These are phyloP conservation scores for Hordeum pubiflorum DNA, from an alignment of 202 grass and related monocot genomes.

Conservation along the genomic window DNA sequence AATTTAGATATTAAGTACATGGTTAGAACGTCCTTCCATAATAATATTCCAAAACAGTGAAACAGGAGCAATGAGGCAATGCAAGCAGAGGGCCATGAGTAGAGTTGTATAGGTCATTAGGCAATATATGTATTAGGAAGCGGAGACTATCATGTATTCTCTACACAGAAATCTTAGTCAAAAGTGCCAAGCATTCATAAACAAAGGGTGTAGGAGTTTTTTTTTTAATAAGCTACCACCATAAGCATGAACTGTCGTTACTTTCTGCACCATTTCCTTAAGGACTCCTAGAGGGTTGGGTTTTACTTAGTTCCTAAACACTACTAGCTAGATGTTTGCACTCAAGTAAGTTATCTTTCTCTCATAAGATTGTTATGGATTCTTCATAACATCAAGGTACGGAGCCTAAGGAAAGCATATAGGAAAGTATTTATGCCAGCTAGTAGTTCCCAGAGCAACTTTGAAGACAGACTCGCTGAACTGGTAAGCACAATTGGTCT, in stretches of 20 bases:
- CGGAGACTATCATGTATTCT: not conserved
- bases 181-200: not conserved
- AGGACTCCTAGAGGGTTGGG: not conserved
- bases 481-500: conserved; percentile 39
- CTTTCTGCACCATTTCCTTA: conserved; percentile 2
- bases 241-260: not conserved
- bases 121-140: not conserved
- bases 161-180: not conserved
- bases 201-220: not conserved
- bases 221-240: not conserved
- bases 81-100: not conserved
- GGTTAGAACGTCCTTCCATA: not conserved
- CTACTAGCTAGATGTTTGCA: not conserved
- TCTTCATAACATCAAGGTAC: conserved; percentile 43
- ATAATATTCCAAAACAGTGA: not conserved
- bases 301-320: not conserved
- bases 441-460: conserved; percentile 27
- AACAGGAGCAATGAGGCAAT: not conserved
- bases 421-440: conserved; percentile 75
- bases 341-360: not conserved
- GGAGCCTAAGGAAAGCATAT: conserved; percentile 68
- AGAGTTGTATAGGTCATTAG: not conserved
- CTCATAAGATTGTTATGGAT: conserved; percentile 2
- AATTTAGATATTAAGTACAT: not conserved
- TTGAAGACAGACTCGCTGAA: conserved; percentile 70